These are phyloP conservation scores for Pseudocercospora fuligena DNA, from an alignment of 2,329 filamentous ascomycete genomes.

Conservation along the genomic window DNA sequence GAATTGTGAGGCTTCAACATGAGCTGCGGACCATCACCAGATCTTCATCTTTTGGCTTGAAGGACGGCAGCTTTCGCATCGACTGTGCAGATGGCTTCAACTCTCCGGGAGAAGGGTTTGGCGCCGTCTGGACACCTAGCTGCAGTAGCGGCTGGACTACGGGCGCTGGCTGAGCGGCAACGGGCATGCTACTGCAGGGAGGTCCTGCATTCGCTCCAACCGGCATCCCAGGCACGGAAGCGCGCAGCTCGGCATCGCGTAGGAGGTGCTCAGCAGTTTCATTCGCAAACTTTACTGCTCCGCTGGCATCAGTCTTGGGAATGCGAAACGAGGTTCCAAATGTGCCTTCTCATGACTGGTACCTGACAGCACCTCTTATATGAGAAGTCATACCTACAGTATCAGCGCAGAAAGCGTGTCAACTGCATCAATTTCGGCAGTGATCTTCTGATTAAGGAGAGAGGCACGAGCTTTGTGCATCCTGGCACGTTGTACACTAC, in stretches of 20 bases:
- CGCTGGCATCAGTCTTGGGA: background rate
- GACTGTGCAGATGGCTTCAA: background rate
- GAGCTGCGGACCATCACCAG: background rate
- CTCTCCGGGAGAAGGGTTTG: constrained; percentile 9
- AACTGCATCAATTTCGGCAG: constrained; percentile 23
- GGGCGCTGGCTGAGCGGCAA: constrained; percentile 5
- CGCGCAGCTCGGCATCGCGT: constrained; percentile 8
- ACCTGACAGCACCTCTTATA: background rate
- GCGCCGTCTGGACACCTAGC: constrained; percentile 5
- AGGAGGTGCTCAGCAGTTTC: constrained; percentile 16
- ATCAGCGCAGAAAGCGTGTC: background rate
- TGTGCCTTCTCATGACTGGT: background rate
- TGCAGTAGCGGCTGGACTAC: constrained; percentile 4
- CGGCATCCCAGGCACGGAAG: constrained; percentile 15
- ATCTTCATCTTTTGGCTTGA: background rate
- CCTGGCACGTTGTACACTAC: constrained; percentile 27
- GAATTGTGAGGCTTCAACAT: constrained; percentile 1
- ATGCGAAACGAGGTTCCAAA: background rate
- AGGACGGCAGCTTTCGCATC: constrained; percentile 1
- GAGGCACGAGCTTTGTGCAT: constrained; percentile 21
- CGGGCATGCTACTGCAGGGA: constrained; percentile 8
- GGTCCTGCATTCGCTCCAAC: constrained; percentile 7
- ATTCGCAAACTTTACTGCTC: constrained; percentile 14
- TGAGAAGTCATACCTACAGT: background rate
- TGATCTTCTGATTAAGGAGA: constrained; percentile 24